Evolutionary conservation across 2,329 filamentous ascomycete genomes (phyloP), one percentile per base, ranked within the genome.

Genomic region (Hypoxylon sp.): DNA sequence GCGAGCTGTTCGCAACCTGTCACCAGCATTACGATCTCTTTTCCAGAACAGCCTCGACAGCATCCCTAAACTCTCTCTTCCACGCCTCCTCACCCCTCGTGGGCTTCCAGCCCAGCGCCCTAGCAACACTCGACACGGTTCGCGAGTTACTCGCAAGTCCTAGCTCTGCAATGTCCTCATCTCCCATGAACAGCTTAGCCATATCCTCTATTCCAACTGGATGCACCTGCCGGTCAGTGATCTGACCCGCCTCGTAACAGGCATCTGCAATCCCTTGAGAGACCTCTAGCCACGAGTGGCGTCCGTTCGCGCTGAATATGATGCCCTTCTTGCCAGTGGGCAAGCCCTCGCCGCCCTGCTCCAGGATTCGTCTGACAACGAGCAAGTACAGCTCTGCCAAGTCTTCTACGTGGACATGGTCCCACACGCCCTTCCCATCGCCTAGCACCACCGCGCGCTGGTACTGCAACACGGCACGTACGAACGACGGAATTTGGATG

Each of bases 391-490:
- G 66, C 0, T 73, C 70, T 0, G 77, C 78, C 5, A 84, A 74
- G 65, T 85, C 82, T 2, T 72, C 71, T 2, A 85, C 75, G 48
- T 85, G 82, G 2, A 85, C 79, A 61, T 82, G 76, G 43, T 81
- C 80, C 76, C 79, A 82, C 2, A 76, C 70, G 0, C 81, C 81
- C 0, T 75, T 68, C 2, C 82, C 81, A 0, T 77, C 71, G 2
- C 80, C 80, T 5, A 83, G 52, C 21, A 77, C 70, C 6, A 76
- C 67, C 1, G 74, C 74, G 19, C 74, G 69, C 8, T 78, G 78
- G 7, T 69, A 34, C 19, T 61, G 21, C 3, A 74, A 61, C 23
- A 67, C 67, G 1, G 52, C 57, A 4, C 56, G 50, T 6, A 69
- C 37, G 25, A 46, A 53, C 2, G 48, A 5, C 9, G 80, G 79